Evolutionary conservation across 2,329 filamentous ascomycete genomes (phyloP), one percentile per base, ranked within the genome.

Genomic region (Calonectria pteridis): DNA sequence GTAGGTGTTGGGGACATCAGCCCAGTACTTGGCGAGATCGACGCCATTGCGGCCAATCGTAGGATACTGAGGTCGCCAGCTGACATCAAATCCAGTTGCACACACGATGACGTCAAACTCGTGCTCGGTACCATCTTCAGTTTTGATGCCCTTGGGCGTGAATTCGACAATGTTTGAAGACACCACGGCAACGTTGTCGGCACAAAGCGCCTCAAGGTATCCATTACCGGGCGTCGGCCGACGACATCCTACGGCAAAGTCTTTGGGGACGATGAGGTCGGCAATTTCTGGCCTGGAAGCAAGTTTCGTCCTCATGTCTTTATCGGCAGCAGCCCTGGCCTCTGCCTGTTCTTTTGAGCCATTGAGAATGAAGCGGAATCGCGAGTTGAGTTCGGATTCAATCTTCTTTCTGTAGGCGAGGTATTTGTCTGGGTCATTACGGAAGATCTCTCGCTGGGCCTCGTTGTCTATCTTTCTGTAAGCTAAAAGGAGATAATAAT

Each of bases 341-440:
- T 74, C 65, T 43, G 50, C 31, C 35, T 74, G 72, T 14, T 72
- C 72, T 16, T 66, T 58, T n/a, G 72, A 74, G n/a, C 86, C 86
- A 77, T 88, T 89, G 75, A 88, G 82, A 77, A 89, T 89, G 80
- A 90, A 87, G 58, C 87, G 87, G 83, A 90, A 91, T 28, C 87
- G 84, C 58, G 86, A 85, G 73, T 89, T 90, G 20, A 91, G 83
- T 31, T 86, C 88, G 1, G 85, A 80, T 73, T 90, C 88, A 10
- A 89, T 81, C 23, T 82, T 82, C 73, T 87, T 89, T 31, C 89
- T 85, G 77, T 89, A 91, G 9, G 82, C 78, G 1, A 91, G 82
- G 76, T 92, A 92, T 20, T 83, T 86, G 14, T 87, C 83, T 0
- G 91, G 89, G 74, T 92, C 75, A 46, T 89, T 85, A 71, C 89